A percentile compares a stretch with the other conserved stretches of the same genome.
phyloP scores from a whole-genome alignment of 2,329 filamentous ascomycete species.

The Ophiostoma perfectum region DNA sequence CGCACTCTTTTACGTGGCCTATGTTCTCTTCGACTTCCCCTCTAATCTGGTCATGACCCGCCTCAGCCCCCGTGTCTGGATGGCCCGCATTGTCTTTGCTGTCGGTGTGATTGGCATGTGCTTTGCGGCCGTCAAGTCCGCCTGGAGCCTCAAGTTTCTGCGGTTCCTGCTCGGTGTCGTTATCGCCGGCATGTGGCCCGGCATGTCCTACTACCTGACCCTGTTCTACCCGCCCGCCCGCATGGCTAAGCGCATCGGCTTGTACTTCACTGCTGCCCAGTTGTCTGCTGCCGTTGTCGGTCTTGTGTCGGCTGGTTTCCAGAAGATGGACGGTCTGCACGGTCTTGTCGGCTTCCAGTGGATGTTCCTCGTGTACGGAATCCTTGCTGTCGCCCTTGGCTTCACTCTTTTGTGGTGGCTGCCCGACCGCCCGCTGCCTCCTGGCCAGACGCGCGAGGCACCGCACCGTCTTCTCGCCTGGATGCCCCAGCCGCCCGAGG shows the following conservation, averaged over 20 bases:
- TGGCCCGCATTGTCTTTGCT: constrained; percentile 83
- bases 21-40: constrained; percentile 82
- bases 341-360: constrained; percentile 79
- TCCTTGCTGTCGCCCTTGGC: constrained; percentile 67
- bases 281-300: constrained; percentile 85
- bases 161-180: constrained; percentile 80
- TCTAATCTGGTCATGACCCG: constrained; percentile 86
- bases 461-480: constrained; percentile 51
- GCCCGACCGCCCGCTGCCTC: constrained; percentile 71
- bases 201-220: constrained; percentile 88
- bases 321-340: constrained; percentile 75
- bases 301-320: constrained; percentile 83
- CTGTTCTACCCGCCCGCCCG: constrained; percentile 85
- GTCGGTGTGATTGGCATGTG: constrained; percentile 80
- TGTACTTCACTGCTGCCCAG: constrained; percentile 81
- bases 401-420: constrained; percentile 81
- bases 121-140: constrained; percentile 72
- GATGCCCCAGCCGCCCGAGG: constrained; percentile 64
- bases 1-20: constrained; percentile 86
- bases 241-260: constrained; percentile 80
- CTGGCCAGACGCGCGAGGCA: constrained; percentile 53
- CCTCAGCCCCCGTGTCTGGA: constrained; percentile 81
- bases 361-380: constrained; percentile 88
- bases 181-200: constrained; percentile 91
- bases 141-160: constrained; percentile 85